Evolutionary conservation across 192 early-diverging fungal genomes (phyloP), one percentile per base, ranked within the genome.

Genomic region (Linnemannia elongata): DNA sequence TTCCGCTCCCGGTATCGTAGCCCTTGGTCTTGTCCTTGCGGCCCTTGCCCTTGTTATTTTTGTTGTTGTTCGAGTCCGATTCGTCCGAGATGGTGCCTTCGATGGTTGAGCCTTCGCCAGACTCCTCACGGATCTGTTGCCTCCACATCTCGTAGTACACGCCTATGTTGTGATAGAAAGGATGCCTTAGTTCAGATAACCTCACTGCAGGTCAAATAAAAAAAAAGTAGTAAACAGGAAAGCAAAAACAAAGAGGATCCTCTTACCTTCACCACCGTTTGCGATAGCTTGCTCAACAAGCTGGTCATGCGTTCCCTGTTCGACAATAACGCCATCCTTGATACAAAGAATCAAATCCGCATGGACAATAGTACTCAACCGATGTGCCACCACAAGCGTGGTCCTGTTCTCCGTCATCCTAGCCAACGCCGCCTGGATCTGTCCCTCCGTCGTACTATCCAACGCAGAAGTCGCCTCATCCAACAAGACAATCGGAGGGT

Each of bases 71-170:
- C 36, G 78, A 79, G 6, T 72, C 69, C 13, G 78, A 69, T 27
- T 76, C 69, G 38, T 86, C 83, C 7, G 83, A 86, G 15, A 60
- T 13, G 4, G 63, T 20, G 36, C 83, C 83, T 1, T 86, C 83
- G 0, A 86, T 75, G 0, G 78, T 86, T 5, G 78, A 71, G n/a
- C 66, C 74, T 22, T 86, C 83, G 7, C 78, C 80, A 0, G 36
- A 55, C 15, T 94, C 92, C 74, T 96, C 95, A 6, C 90, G 88
- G 49, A 95, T 89, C 93, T 99, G 97, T 81, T 96, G 95, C 81
- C 95, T 94, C 98, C 97, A 98, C 96, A 98, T 97, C 75, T 94
- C 92, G 78, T 93, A 96, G 81, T 99, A 98, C 3, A 96, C 92
- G 8, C 95, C 96, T 90, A 54, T 24, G 36, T 52, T 27, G 49